Conservation (phyloP, 306 rosid genomes). For the Malus orientalis region DNA sequence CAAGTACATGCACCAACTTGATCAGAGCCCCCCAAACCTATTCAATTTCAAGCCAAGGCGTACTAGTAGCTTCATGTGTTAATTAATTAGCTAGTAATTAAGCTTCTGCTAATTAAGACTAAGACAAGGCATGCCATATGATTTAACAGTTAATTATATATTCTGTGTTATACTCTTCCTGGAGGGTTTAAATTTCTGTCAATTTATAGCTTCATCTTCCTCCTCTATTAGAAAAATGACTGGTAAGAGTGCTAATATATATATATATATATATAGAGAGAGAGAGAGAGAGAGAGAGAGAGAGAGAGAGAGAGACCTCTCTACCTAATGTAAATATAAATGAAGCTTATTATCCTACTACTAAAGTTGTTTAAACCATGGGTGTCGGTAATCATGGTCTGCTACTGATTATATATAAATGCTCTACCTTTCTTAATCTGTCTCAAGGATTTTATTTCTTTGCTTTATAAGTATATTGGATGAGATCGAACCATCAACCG, state of each 20-base stretch:
- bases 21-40: conserved; percentile 47
- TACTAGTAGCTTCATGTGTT: conserved; percentile 39
- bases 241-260: too few relatives aligned
- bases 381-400: background rate
- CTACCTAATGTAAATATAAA: background rate
- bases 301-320: too few relatives aligned
- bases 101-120: background rate
- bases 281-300: background rate
- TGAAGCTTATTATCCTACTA: background rate
- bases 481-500: background rate
- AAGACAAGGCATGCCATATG: background rate
- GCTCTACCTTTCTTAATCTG: background rate
- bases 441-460: background rate
- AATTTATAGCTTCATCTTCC: background rate
- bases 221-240: background rate
- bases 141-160: background rate
- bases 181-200: background rate
- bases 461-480: background rate
- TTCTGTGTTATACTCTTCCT: background rate
- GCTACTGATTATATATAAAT: background rate
- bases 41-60: conserved; percentile 48
- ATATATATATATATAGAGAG: too few relatives aligned
- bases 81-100: background rate
- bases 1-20: conserved; percentile 76
- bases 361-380: background rate